Conservation (phyloP, 2,329 filamentous ascomycete species). For the Tolypocladium endophyticum region DNA sequence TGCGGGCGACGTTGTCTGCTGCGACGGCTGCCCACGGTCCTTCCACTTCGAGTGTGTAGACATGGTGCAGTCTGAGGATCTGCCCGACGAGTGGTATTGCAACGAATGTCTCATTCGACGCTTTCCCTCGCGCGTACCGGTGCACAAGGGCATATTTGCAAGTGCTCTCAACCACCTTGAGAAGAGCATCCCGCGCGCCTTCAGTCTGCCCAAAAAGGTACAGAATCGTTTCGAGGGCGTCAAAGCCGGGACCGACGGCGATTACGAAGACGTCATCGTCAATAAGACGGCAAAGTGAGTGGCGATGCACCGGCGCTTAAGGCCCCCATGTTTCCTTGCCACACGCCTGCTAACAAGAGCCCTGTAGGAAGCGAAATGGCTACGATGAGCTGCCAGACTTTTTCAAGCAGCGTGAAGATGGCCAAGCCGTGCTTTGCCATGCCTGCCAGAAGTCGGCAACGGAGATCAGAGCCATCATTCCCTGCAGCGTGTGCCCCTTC, state of each 20-base stretch:
- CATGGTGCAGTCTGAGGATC: constrained; percentile 58
- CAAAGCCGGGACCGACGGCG: constrained; percentile 62
- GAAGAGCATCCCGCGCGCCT: constrained; percentile 60
- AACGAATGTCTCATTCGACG: constrained; percentile 52
- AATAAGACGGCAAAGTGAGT: constrained; percentile 56
- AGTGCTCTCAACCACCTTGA: constrained; percentile 55
- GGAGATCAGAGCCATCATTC: constrained; percentile 59
- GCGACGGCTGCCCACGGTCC: constrained; percentile 80
- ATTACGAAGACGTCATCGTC: constrained; percentile 60
- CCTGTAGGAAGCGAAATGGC: constrained; percentile 36
- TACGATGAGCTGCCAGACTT: constrained; percentile 57
- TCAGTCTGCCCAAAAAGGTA: constrained; percentile 58
- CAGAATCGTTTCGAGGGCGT: constrained; percentile 74
- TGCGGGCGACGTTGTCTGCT: constrained; percentile 79
- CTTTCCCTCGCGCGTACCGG: constrained; percentile 33
- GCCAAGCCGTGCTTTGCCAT: constrained; percentile 67
- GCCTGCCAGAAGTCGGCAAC: constrained; percentile 58
- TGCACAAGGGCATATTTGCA: constrained; percentile 47
- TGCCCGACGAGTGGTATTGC: constrained; percentile 78
- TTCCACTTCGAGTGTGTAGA: constrained; percentile 88
- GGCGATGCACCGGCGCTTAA: constrained; percentile 1
- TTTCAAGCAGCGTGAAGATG: constrained; percentile 62
- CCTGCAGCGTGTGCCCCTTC: constrained; percentile 72
- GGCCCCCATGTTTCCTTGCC: not conserved
- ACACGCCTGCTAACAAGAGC: not conserved